phyloP scores from a whole-genome alignment of 2,329 filamentous ascomycete species.

The Raffaelea arxii region DNA sequence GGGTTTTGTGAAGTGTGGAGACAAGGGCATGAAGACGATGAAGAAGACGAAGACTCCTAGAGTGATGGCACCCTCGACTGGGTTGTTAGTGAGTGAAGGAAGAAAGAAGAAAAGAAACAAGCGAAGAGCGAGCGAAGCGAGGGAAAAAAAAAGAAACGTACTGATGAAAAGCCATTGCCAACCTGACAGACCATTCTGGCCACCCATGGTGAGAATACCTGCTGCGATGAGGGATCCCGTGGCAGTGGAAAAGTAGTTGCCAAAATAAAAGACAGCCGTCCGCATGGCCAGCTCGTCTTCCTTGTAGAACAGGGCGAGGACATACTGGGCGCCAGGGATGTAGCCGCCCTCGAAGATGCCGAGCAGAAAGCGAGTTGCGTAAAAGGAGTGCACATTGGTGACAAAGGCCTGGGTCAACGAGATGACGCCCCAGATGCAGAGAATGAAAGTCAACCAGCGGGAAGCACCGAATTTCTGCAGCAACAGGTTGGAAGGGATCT shows the following conservation, averaged over 20 bases:
- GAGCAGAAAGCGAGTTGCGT: slow-evolving; percentile 18
- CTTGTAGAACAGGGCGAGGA: slow-evolving; percentile 46
- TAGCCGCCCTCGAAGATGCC: slow-evolving; percentile 25
- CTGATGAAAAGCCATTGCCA: not conserved
- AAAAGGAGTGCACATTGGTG: slow-evolving; percentile 18
- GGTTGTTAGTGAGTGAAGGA: not conserved
- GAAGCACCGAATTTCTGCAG: slow-evolving; percentile 44
- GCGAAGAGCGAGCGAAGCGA: too few relatives aligned
- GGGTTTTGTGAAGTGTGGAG: not conserved
- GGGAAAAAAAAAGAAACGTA: not conserved
- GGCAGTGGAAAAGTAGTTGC: slow-evolving; percentile 45
- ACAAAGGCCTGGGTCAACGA: slow-evolving; percentile 20
- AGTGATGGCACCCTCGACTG: not conserved
- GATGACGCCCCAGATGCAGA: slow-evolving; percentile 24
- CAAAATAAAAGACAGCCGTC: slow-evolving; percentile 35
- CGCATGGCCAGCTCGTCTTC: slow-evolving; percentile 34
- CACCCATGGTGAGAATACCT: not conserved
- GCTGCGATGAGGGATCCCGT: slow-evolving; percentile 1
- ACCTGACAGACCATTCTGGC: not conserved
- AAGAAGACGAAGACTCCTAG: not conserved
- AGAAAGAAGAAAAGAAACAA: too few relatives aligned
- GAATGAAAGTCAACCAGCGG: slow-evolving; percentile 42
- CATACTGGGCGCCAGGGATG: slow-evolving; percentile 48
- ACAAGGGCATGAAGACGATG: not conserved
- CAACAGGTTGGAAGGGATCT: slow-evolving; percentile 47